Evolutionary conservation across 345 rosid species (phyloP).

Genomic region (Hevea brasiliensis): DNA sequence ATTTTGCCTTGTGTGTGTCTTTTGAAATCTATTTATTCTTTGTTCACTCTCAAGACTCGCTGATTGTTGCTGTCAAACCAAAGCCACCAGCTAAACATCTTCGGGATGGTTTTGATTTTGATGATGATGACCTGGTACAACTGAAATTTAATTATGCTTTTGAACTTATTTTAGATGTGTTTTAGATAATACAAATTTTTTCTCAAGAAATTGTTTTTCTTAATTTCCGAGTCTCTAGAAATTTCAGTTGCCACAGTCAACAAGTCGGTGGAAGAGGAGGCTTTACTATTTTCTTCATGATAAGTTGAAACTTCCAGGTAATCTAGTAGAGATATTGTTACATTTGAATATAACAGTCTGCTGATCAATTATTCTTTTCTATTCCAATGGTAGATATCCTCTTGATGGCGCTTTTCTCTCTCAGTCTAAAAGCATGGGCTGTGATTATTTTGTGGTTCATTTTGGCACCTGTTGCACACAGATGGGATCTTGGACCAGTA

Average conservation of each 20-base stretch:
- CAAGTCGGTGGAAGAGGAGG: slow-evolving; percentile 72
- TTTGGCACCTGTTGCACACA: slow-evolving; percentile 78
- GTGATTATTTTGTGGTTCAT: slow-evolving; percentile 67
- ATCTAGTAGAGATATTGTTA: slow-evolving; percentile 21
- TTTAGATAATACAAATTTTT: not conserved
- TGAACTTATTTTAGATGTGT: slow-evolving; percentile 14
- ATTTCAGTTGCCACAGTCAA: slow-evolving; percentile 72
- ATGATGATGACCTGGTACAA: slow-evolving; percentile 65
- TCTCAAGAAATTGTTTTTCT: not conserved
- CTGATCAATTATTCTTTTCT: slow-evolving; percentile 28
- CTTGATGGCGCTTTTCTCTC: slow-evolving; percentile 72
- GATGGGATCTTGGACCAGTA: slow-evolving; percentile 80
- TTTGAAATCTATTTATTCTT: slow-evolving; percentile 12
- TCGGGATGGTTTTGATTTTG: slow-evolving; percentile 44
- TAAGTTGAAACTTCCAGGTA: slow-evolving; percentile 76
- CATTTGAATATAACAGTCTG: slow-evolving; percentile 9
- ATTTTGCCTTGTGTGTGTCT: not conserved
- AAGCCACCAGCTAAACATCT: slow-evolving; percentile 58
- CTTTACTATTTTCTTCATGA: slow-evolving; percentile 58
- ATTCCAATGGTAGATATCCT: slow-evolving; percentile 58
- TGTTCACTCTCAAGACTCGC: slow-evolving; percentile 45
- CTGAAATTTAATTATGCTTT: slow-evolving; percentile 2
- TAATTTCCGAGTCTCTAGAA: slow-evolving; percentile 41
- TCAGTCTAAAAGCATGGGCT: slow-evolving; percentile 60
- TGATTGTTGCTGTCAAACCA: slow-evolving; percentile 79